phyloP scores from a whole-genome alignment of 768 basidiomycete species.

The Podaxis rugospora region DNA sequence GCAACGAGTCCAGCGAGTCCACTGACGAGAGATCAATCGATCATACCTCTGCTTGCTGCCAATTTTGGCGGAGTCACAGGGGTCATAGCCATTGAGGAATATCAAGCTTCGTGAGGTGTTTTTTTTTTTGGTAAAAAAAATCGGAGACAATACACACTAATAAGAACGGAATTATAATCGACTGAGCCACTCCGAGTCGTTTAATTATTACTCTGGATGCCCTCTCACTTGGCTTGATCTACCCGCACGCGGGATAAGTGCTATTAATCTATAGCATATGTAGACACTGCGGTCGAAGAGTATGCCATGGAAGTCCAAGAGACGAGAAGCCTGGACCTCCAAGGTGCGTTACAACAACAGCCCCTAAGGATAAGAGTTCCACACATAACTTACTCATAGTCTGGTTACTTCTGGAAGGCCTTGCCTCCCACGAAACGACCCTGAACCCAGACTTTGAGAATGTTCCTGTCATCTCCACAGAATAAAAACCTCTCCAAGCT shows the following conservation, averaged over 20 bases:
- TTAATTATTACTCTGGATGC: no score
- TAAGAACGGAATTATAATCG: neutral
- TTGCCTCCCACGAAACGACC: conserved; percentile 75
- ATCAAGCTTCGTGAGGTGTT: neutral
- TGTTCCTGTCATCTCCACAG: conserved; percentile 83
- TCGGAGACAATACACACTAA: neutral
- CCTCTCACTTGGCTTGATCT: no score
- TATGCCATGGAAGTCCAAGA: no score
- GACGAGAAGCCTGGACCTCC: no score
- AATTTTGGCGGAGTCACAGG: neutral
- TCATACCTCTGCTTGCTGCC: neutral
- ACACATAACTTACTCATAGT: neutral
- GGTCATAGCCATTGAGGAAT: neutral
- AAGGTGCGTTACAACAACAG: no score
- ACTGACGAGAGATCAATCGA: neutral
- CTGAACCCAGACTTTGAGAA: conserved; percentile 78
- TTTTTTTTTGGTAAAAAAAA: no score
- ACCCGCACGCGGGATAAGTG: no score
- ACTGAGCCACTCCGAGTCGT: neutral
- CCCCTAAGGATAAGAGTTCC: neutral
- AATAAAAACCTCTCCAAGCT: conserved; percentile 84
- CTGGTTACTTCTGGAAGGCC: conserved; percentile 15
- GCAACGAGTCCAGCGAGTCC: neutral
- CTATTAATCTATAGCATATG: no score
- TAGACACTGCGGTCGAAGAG: no score